Percentiles rank a stretch among this genome's conserved stretches.
Evolutionary conservation across 1,284 basidiomycete genomes (phyloP).

Genomic region (Calocybe gambosa): DNA sequence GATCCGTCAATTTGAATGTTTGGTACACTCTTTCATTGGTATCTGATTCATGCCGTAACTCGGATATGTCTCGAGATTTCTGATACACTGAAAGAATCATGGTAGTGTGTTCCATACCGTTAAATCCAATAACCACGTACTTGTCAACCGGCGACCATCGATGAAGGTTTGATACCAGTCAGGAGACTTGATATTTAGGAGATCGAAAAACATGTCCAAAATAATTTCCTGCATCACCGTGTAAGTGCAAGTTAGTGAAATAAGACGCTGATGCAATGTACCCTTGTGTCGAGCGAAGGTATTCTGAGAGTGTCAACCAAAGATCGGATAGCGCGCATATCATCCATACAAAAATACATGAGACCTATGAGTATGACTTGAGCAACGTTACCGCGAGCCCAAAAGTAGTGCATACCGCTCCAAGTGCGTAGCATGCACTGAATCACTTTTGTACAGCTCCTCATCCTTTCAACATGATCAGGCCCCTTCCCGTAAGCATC

Average conservation of each 20-base stretch:
- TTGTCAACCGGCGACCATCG: constrained; percentile 78
- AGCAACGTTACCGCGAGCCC: neutral
- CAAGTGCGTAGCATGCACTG: constrained; percentile 85
- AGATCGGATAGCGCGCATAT: constrained; percentile 79
- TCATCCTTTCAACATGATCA: constrained; percentile 74
- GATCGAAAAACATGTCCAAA: constrained; percentile 89
- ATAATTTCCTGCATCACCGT: constrained; percentile 67
- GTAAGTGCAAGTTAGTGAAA: neutral
- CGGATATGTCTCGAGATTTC: constrained; percentile 40
- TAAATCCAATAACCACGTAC: constrained; percentile 36
- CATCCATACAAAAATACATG: constrained; percentile 91
- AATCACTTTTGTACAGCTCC: constrained; percentile 73
- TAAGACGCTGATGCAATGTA: constrained; percentile 34
- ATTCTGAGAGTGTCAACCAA: constrained; percentile 85
- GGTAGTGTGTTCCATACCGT: neutral
- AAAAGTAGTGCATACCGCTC: constrained; percentile 63
- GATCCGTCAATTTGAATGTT: constrained; percentile 81
- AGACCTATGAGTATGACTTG: constrained; percentile 46
- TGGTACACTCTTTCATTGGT: constrained; percentile 45
- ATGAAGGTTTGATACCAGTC: constrained; percentile 90
- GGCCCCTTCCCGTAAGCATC: constrained; percentile 85
- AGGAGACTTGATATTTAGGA: constrained; percentile 87
- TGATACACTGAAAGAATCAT: constrained; percentile 53
- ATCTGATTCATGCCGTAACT: constrained; percentile 21
- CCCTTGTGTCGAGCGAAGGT: constrained; percentile 82